phyloP scores from a whole-genome alignment of 1,284 basidiomycete genomes.

The Mrakiaceae sp. region DNA sequence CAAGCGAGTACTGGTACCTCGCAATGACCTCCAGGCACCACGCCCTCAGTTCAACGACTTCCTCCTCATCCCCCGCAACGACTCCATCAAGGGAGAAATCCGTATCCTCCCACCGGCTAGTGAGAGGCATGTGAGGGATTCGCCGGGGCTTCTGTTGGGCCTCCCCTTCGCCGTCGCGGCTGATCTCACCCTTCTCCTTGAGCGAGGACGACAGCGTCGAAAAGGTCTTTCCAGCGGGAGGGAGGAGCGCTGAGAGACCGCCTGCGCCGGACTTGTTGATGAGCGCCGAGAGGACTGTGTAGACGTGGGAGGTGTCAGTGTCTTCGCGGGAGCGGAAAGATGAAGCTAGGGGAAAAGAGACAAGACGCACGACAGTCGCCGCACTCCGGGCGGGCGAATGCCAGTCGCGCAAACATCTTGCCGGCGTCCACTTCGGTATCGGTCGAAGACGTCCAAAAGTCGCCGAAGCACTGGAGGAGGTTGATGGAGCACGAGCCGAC shows the following conservation, averaged over 20 bases:
- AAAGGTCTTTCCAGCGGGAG: conserved; percentile 18
- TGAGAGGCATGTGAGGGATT: conserved; percentile 38
- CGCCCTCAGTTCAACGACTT: conserved; percentile 32
- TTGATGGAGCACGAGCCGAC: conserved; percentile 24
- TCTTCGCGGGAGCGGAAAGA: background rate
- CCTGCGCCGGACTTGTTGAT: conserved; percentile 38
- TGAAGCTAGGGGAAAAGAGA: background rate
- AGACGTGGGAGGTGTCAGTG: background rate
- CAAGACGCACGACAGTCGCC: conserved; percentile 43
- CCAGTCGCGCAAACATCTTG: conserved; percentile 40
- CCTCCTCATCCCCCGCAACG: conserved; percentile 25
- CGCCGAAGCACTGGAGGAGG: conserved; percentile 31
- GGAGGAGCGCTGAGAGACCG: conserved; percentile 42
- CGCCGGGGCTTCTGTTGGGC: background rate
- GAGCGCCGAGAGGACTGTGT: conserved; percentile 40
- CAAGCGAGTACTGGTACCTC: conserved; percentile 35
- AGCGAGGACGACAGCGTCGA: background rate
- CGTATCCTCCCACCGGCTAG: conserved; percentile 34
- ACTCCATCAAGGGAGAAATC: conserved; percentile 38
- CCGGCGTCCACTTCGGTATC: conserved; percentile 22
- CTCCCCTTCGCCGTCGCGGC: background rate
- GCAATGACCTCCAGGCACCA: conserved; percentile 39
- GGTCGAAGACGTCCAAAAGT: conserved; percentile 23
- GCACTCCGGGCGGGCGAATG: conserved; percentile 36
- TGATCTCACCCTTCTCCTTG: too few relatives aligned